Evolutionary conservation across 306 rosid species (phyloP), one percentile per base, ranked within the genome.

Genomic region (Glycine tomentella): DNA sequence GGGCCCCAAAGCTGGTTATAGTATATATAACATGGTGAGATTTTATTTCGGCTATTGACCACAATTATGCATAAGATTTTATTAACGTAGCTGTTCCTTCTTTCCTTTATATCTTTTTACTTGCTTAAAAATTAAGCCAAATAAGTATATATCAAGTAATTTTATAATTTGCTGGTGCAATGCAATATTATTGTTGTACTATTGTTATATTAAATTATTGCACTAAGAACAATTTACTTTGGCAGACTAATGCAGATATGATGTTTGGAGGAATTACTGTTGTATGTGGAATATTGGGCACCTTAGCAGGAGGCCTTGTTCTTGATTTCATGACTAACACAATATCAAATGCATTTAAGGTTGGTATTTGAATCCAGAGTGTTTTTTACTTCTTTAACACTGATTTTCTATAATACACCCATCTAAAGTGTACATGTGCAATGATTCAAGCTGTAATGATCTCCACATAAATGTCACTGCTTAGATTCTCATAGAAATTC

Each of bases 1-100:
- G 98, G 99, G 99, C 2, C 98, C 99, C 3, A 95, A 93, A 84
- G 99, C 98, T 64, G 99, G 99, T 71, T 89, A 89, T 81, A 91
- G 72, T 72, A 91, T 95, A 69, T 95, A 95, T 85, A 40, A 93
- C 59, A 93, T 95, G 99, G 99, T 93, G 71, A 83, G 91, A 16
- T 17, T 31, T 78, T 57, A 33, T 72, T 79, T 72, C 46, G 16
- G 73, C 74, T 72, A 73, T 42, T 67, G 1, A 38, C 51, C 6
- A 46, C 48, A 59, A 8, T 11, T 69, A 17, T 74, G 73, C 51
- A 20, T n/a, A 16, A 63, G 40, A 77, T 80, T 86, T 81, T 50
- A 58, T 50, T 25, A 48, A 13, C 11, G 15, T 17, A 34, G 80
- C 13, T 59, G 17, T 62, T 72, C 38, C 36, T 62, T 34, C 46